phyloP scores from a whole-genome alignment of 164 flowering plant genomes.

The Malania oleifera region DNA sequence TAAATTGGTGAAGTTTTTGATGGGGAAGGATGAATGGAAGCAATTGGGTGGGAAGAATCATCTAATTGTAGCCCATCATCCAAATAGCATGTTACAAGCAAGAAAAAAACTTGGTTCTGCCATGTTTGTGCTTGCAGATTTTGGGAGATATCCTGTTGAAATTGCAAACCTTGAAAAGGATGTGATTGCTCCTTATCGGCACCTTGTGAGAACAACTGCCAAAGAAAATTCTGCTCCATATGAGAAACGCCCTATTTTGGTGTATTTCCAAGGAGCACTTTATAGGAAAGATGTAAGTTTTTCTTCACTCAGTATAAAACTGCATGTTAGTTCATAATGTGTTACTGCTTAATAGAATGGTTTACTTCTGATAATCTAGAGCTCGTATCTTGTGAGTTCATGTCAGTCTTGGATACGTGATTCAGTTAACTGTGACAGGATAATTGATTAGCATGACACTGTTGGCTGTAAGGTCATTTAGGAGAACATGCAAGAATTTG shows the following conservation, averaged over 20 bases:
- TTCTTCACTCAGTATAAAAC: too few relatives aligned
- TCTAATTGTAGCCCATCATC: conserved; percentile 87
- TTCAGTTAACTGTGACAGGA: too few relatives aligned
- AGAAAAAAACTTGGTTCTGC: conserved; percentile 67
- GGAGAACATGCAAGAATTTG: too few relatives aligned
- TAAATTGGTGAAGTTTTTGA: conserved; percentile 59
- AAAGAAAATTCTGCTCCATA: conserved; percentile 42
- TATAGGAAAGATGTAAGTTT: conserved; percentile 88
- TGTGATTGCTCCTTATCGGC: conserved; percentile 85
- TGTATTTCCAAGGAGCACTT: conserved; percentile 84
- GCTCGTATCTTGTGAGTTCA: too few relatives aligned
- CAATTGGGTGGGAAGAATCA: conserved; percentile 64
- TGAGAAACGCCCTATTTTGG: conserved; percentile 47
- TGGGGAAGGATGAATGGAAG: conserved; percentile 64
- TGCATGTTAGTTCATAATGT: too few relatives aligned
- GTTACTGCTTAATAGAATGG: too few relatives aligned
- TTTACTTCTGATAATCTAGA: too few relatives aligned
- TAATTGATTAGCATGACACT: too few relatives aligned
- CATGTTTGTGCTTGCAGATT: conserved; percentile 89
- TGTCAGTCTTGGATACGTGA: too few relatives aligned
- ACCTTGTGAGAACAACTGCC: conserved; percentile 46
- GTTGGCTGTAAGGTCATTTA: too few relatives aligned
- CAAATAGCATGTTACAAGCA: conserved; percentile 76
- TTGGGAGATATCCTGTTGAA: conserved; percentile 68
- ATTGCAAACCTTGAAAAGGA: conserved; percentile 78